Evolutionary conservation across 106 monocot species (phyloP), one percentile per base, ranked within the genome.

Genomic region (Triglochin maritima): DNA sequence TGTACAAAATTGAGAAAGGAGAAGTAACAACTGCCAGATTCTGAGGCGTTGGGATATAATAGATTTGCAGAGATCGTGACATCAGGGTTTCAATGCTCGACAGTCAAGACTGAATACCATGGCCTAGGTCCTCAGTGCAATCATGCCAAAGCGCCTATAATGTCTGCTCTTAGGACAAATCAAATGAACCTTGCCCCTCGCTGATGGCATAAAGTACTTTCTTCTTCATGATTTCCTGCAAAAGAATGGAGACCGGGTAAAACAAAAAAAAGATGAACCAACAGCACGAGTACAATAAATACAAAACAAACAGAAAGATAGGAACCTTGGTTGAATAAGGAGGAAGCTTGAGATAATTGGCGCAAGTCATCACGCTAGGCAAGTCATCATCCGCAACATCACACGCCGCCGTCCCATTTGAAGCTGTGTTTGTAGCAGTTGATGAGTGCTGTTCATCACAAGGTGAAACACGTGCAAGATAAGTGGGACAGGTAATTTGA

Each of bases 311-410:
- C 29, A 63, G 49, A 65, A 65, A 14, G 16, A 44, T 12, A 49
- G 3, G 50, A 49, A 98, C 98, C 88, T 98, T 98, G 29, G 92
- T 86, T 3, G 98, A 98, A 71, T 98, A 98, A 3, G 92, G 98
- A 77, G 98, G 98, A 3, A 98, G 86, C 58, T 98, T 98, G 10
- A 98, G 91, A 65, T 98, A 98, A 70, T 98, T 98, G 50, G 98
- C 98, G 64, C 98, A 98, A 48, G 98, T 98, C 98, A 98, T 98
- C 7, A 98, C 98, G 74, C 98, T 98, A 5, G 98, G 98, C 79
- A 98, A 79, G 67, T 88, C 98, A 63, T 89, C 86, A 77, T 98
- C 98, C 2, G 86, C 88, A n/a, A 79, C 75, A 59, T 98, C 98
- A 11, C 86, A 78, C 5, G 69, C 56, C 49, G 68, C 82, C 9